phyloP scores from a whole-genome alignment of 2,329 filamentous ascomycete genomes.

The Pseudogymnoascus sp. region DNA sequence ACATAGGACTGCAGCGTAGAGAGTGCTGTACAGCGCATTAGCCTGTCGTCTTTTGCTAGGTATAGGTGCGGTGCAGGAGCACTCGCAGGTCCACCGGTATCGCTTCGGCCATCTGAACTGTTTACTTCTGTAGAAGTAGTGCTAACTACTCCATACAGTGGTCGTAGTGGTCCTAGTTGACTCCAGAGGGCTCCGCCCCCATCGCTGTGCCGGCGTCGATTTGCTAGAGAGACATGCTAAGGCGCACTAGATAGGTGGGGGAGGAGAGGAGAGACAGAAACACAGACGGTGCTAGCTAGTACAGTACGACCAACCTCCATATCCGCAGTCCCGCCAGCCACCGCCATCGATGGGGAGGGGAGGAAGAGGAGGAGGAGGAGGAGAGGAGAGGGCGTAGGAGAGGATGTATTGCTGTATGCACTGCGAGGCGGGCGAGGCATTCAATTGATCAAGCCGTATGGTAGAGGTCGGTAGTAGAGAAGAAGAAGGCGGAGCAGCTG shows the following conservation, averaged over 20 bases:
- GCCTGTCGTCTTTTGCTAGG: not conserved
- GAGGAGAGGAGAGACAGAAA: not conserved
- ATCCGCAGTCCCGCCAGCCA: not conserved
- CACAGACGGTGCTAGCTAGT: not conserved
- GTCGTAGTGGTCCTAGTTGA: not conserved
- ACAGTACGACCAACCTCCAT: not conserved
- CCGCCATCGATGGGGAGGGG: not conserved
- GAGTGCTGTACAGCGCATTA: not conserved
- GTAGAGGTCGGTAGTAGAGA: not conserved
- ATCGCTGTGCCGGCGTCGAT: not conserved
- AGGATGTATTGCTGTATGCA: not conserved
- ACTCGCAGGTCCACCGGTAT: not conserved
- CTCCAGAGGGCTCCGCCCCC: not conserved
- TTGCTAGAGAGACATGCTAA: not conserved
- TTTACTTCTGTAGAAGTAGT: not conserved
- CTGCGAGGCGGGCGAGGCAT: not conserved
- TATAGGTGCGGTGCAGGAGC: not conserved
- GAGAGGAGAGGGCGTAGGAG: not conserved
- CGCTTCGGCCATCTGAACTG: not conserved
- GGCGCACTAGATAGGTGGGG: not conserved
- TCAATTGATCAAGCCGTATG: not conserved
- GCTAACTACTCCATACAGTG: too few relatives aligned
- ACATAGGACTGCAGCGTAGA: not conserved
- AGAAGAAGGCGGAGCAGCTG: not conserved
- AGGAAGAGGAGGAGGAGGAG: not conserved